Conservation (phyloP, 129 eudicot genomes). For the Arctium lappa region DNA sequence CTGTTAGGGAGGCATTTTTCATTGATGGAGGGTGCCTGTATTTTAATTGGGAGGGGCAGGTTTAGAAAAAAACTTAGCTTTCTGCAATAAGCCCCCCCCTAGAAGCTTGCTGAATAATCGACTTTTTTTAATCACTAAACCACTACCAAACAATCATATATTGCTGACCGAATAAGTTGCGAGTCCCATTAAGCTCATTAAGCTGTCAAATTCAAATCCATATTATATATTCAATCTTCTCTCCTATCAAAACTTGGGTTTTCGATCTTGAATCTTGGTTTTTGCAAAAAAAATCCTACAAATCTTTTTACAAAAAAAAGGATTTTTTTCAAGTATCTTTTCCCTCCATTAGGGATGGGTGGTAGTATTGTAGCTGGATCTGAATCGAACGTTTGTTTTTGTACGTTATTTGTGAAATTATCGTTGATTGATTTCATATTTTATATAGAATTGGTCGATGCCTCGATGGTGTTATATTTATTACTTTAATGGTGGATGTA, state of each 20-base stretch:
- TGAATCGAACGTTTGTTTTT: slow-evolving; percentile 53
- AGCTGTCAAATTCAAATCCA: too few species aligned
- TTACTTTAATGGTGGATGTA: slow-evolving; percentile 32
- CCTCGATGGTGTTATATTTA: slow-evolving; percentile 8
- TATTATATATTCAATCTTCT: slow-evolving; percentile 2
- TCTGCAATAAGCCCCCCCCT: too few species aligned
- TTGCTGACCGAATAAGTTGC: too few species aligned
- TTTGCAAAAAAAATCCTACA: neutral
- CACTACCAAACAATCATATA: too few species aligned
- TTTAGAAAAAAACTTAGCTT: too few species aligned
- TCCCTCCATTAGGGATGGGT: slow-evolving; percentile 18
- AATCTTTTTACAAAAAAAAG: neutral
- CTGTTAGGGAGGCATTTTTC: too few species aligned
- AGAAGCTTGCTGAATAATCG: too few species aligned
- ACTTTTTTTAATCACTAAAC: too few species aligned
- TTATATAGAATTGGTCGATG: neutral
- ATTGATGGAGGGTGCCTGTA: too few species aligned
- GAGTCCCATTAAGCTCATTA: too few species aligned
- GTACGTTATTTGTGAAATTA: slow-evolving; percentile 4
- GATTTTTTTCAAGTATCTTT: neutral
- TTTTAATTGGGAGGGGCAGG: too few species aligned
- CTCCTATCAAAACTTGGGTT: neutral
- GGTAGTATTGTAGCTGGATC: slow-evolving; percentile 38
- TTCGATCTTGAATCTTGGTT: slow-evolving; percentile 29
- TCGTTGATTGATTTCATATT: neutral